Percentiles rank a stretch among this genome's conserved stretches.
phyloP scores from a whole-genome alignment of 2,329 filamentous ascomycete genomes.

The Phialocephala sp. region DNA sequence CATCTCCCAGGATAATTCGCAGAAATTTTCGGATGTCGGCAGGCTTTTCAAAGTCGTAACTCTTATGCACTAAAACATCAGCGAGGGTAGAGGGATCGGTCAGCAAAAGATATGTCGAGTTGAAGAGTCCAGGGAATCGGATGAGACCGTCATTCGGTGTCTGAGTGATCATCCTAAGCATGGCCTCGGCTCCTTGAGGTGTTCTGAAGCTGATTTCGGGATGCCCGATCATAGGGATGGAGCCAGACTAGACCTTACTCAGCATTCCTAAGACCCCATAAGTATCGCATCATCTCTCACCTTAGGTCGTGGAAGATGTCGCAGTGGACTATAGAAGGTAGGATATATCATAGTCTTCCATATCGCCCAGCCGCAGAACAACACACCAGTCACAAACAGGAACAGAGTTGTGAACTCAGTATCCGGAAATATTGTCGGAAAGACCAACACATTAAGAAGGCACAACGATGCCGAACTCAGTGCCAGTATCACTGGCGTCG shows the following conservation, averaged over 20 bases:
- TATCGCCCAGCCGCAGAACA: constrained; percentile 26
- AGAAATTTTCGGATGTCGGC: constrained; percentile 58
- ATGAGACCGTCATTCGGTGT: constrained; percentile 72
- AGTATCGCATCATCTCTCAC: constrained; percentile 19
- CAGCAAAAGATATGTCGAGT: constrained; percentile 63
- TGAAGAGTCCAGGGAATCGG: constrained; percentile 65
- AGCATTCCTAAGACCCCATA: neutral
- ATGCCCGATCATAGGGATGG: constrained; percentile 21
- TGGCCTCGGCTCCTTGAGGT: constrained; percentile 23
- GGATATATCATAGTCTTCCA: constrained; percentile 34
- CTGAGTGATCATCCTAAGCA: constrained; percentile 50
- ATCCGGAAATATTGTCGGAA: constrained; percentile 30
- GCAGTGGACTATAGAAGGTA: constrained; percentile 30
- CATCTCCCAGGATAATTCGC: constrained; percentile 68
- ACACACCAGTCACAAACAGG: constrained; percentile 18
- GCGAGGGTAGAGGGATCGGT: constrained; percentile 66
- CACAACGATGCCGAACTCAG: constrained; percentile 24
- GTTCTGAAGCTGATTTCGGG: constrained; percentile 24
- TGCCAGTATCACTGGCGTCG: constrained; percentile 21
- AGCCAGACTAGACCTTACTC: constrained; percentile 16
- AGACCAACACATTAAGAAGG: constrained; percentile 26
- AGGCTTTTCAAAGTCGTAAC: constrained; percentile 73
- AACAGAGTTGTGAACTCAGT: constrained; percentile 28
- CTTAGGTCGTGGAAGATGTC: constrained; percentile 33
- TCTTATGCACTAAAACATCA: constrained; percentile 70